Base-by-base conservation (phyloP, 2,329 filamentous ascomycete genomes). In the Pseudogymnoascus sp. region DNA sequence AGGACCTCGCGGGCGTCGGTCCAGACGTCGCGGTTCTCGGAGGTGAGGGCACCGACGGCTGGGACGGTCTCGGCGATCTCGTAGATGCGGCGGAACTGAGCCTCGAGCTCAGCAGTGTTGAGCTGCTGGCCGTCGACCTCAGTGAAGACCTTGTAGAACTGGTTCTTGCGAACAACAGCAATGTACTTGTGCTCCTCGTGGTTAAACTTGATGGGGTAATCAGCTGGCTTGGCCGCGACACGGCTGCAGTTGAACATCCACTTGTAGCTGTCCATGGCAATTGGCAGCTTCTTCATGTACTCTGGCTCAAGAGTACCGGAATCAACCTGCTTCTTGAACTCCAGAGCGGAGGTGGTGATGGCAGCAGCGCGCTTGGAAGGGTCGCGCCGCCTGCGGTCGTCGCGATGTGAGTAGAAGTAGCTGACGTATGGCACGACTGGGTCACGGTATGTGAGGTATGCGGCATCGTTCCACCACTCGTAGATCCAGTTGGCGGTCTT, bases 391-490 rank as follows among this genome's bases (percentile, higher is more conserved):
- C 87, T 83, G 68, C 90, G 86, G 76, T 99, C 95, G 75, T 99
- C 94, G 67, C 91, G 86, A 79, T 97, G 93, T 61, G 92, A 97
- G 80, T 99, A 99, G 79, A 99, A 99, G 83, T 99, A 99, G 76
- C 91, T 96, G 71, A 99, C 94, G 73, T 97, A 99, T 64, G 94
- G 94, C 16, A 97, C 90, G 54, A 99, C 90, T 9, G 94, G 94
- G 74, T 97, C 94, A 67, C 93, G 89, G 79, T 97, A 97, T 66
- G 78, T 82, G 66, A 99, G 85, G 77, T 99, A 99, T 62, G 94
- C 94, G 4, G 86, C 85, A 60, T 96, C 85, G 74, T 99, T 97
- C 94, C 94, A 99, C 94, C 94, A 99, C 68, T 99, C 93, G 68
- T 88, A 86, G 62, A 99, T 81, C 94, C 94, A 99, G 77, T 97